A percentile compares a stretch with the other conserved stretches of the same genome.
These are phyloP conservation scores for Adansonia madagascariensis DNA, from an alignment of 441 rosid genomes.

Conservation along the genomic window DNA sequence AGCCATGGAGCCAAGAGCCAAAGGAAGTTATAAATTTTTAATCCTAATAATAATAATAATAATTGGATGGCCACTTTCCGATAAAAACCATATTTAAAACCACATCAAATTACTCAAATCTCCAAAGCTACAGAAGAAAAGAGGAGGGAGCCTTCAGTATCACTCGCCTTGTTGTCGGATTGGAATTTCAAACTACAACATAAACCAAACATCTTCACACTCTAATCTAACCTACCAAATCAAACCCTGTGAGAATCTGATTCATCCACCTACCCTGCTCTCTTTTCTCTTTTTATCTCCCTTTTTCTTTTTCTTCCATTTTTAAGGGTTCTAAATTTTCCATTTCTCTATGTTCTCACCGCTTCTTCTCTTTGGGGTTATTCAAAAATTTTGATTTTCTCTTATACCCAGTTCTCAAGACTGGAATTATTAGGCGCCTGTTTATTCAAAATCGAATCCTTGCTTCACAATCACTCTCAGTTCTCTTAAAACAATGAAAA, in stretches of 20 bases:
- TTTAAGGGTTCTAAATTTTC: background rate
- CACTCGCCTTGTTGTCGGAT: background rate
- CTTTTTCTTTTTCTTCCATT: constrained; percentile 19
- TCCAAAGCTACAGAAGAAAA: background rate
- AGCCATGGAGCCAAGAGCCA: no score
- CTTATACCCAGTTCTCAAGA: background rate
- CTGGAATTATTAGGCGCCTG: background rate
- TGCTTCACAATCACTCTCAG: background rate
- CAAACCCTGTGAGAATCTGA: background rate
- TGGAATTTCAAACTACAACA: background rate
- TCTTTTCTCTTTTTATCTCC: constrained; percentile 24
- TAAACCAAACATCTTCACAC: background rate
- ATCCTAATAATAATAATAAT: no score
- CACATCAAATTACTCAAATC: background rate
- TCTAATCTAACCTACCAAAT: background rate
- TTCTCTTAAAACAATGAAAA: background rate
- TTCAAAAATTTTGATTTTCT: background rate
- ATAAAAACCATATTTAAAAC: no score
- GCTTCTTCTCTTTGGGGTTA: constrained; percentile 21
- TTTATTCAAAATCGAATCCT: background rate
- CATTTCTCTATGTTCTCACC: constrained; percentile 22
- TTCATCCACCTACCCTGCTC: constrained; percentile 40
- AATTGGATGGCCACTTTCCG: no score
- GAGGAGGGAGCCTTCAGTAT: background rate
- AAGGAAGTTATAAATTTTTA: no score